These are phyloP conservation scores for Fomitiporia mediterranea DNA, from an alignment of 1,284 basidiomycete species.

Conservation along the genomic window DNA sequence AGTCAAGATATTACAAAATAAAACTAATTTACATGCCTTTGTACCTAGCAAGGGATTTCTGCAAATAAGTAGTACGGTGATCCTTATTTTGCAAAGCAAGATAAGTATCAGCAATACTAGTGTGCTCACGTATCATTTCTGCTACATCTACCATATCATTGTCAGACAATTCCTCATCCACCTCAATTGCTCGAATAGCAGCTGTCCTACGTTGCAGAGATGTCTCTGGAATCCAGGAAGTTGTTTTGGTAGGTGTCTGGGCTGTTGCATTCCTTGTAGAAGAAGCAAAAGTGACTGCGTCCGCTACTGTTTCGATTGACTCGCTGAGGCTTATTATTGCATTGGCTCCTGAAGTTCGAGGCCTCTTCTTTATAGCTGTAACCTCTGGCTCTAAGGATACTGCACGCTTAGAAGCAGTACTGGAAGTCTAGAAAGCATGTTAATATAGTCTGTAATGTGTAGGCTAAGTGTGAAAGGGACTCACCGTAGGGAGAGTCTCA, in stretches of 20 bases:
- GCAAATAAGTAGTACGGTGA: constrained; percentile 7
- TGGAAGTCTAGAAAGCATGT: too few relatives aligned
- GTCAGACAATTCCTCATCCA: constrained; percentile 20
- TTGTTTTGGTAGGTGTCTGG: background rate
- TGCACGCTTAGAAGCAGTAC: too few relatives aligned
- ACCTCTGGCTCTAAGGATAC: too few relatives aligned
- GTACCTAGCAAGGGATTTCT: background rate
- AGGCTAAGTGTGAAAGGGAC: too few relatives aligned
- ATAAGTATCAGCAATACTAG: constrained; percentile 26
- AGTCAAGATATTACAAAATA: too few relatives aligned
- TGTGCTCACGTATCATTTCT: constrained; percentile 25
- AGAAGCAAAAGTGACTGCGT: too few relatives aligned
- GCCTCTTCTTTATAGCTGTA: background rate
- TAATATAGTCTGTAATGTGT: too few relatives aligned
- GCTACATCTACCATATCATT: constrained; percentile 14
- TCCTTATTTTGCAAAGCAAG: constrained; percentile 23
- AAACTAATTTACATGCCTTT: background rate
- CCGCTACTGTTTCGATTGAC: constrained; percentile 6
- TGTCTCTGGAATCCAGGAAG: background rate
- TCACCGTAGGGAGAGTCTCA: too few relatives aligned
- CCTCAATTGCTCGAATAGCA: constrained; percentile 15
- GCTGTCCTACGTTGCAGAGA: constrained; percentile 12
- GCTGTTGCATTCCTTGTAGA: constrained; percentile 4
- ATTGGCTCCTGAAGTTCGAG: background rate
- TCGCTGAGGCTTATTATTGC: background rate